phyloP scores from a whole-genome alignment of 371 early-diverging fungal genomes.

The Sporodiniella umbellata region DNA sequence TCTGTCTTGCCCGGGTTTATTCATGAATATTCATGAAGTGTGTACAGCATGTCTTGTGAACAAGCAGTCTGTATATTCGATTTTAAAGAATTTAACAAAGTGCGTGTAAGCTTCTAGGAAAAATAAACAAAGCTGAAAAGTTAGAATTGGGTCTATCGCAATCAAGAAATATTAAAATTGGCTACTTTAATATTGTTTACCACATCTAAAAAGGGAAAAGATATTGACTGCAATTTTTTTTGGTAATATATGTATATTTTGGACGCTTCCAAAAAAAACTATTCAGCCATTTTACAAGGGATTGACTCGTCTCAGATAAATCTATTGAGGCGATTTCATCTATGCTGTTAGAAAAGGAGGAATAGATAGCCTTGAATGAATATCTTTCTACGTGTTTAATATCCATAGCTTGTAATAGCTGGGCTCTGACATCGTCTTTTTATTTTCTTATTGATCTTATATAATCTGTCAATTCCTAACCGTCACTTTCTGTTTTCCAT shows the following conservation, averaged over 20 bases:
- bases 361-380: conserved; percentile 1
- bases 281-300: conserved; percentile 1
- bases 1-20: too few species aligned
- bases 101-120: too few species aligned
- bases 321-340: conserved; percentile 1
- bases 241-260: conserved; percentile 2
- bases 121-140: too few species aligned
- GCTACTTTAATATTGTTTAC: not conserved
- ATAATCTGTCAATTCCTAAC: conserved; percentile 4
- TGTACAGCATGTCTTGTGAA: too few species aligned
- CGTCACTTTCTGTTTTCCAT: conserved; percentile 5
- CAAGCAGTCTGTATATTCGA: too few species aligned
- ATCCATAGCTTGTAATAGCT: conserved; percentile 3
- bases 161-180: not conserved
- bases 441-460: conserved; percentile 4
- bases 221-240: not conserved
- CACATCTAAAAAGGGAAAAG: not conserved
- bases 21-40: too few species aligned
- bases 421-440: conserved; percentile 6
- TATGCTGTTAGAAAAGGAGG: conserved; percentile 4
- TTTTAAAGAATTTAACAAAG: too few species aligned
- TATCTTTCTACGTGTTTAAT: conserved; percentile 2
- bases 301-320: not conserved
- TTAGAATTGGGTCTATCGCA: conserved; percentile 1
- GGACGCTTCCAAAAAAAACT: not conserved